Conservation (phyloP, 768 basidiomycete genomes). For the Crucibulum laeve region DNA sequence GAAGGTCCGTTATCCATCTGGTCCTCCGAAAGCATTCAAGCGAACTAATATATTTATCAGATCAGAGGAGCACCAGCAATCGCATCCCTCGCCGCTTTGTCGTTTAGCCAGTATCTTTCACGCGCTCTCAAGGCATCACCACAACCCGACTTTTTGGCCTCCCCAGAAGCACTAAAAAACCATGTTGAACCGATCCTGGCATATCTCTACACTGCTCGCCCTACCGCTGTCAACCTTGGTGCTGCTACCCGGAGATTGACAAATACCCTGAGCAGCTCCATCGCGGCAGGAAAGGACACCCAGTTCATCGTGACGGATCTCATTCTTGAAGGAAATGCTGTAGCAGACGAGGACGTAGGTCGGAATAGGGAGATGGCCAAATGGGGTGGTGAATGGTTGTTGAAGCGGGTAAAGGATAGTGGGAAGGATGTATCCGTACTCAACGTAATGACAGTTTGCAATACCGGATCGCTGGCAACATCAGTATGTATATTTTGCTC, state of each 20-base stretch:
- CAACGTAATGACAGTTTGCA: constrained; percentile 91
- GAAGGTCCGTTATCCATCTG: constrained; percentile 53
- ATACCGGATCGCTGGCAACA: constrained; percentile 94
- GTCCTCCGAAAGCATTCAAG: not conserved
- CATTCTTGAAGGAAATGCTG: constrained; percentile 62
- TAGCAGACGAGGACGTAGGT: constrained; percentile 86
- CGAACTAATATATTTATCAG: constrained; percentile 15
- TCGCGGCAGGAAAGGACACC: constrained; percentile 38
- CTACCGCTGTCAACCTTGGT: constrained; percentile 94
- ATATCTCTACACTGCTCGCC: constrained; percentile 82
- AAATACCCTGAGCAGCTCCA: constrained; percentile 37
- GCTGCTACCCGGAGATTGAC: constrained; percentile 76
- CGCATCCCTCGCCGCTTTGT: constrained; percentile 83
- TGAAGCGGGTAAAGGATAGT: constrained; percentile 39
- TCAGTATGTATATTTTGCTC: constrained; percentile 50
- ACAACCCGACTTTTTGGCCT: constrained; percentile 50
- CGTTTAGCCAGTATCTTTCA: constrained; percentile 63
- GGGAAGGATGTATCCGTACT: constrained; percentile 40
- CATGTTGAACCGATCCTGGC: constrained; percentile 60
- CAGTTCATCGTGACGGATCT: constrained; percentile 52
- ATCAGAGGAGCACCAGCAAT: constrained; percentile 93
- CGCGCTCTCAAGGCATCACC: constrained; percentile 42
- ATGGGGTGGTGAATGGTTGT: constrained; percentile 83
- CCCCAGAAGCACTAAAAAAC: constrained; percentile 43
- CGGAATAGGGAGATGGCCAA: constrained; percentile 84